Percentiles rank a stretch among this genome's conserved stretches.
Conservation (phyloP, 192 early-diverging fungal genomes). For the Backusella westeae region DNA sequence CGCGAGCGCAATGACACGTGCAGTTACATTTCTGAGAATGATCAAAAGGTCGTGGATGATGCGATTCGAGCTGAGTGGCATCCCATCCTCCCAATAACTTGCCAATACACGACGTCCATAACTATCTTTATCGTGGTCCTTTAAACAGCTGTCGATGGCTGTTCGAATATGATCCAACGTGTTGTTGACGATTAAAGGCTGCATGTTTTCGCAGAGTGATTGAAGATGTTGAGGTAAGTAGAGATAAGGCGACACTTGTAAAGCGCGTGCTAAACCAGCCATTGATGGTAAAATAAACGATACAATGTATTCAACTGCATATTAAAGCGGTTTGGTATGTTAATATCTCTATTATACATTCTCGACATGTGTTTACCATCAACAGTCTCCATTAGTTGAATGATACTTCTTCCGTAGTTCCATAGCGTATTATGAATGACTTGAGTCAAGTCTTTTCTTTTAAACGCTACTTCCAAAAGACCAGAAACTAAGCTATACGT, state of each 20-base stretch:
- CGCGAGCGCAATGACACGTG: constrained; percentile 28
- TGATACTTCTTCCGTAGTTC: constrained; percentile 39
- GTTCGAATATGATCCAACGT: constrained; percentile 40
- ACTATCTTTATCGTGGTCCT: constrained; percentile 17
- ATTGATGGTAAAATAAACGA: constrained; percentile 55
- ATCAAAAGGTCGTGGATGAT: constrained; percentile 47
- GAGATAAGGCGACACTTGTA: constrained; percentile 47
- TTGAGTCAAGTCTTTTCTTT: constrained; percentile 24
- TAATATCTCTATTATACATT: neutral
- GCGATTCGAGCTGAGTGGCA: constrained; percentile 50
- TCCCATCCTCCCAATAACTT: constrained; percentile 43
- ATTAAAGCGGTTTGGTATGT: too few relatives aligned
- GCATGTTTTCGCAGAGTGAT: constrained; percentile 40
- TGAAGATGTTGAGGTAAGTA: constrained; percentile 46
- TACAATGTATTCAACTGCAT: constrained; percentile 37
- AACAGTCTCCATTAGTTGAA: constrained; percentile 1
- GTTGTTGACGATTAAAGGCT: constrained; percentile 41
- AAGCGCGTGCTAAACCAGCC: constrained; percentile 51
- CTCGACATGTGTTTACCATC: neutral
- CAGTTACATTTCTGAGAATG: constrained; percentile 51
- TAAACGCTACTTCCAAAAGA: constrained; percentile 39
- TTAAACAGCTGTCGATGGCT: constrained; percentile 32
- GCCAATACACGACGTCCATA: constrained; percentile 47
- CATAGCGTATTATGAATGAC: constrained; percentile 40
- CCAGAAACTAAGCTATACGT: constrained; percentile 39